phyloP scores from a whole-genome alignment of 768 basidiomycete species.

The Mycena leptocephala region DNA sequence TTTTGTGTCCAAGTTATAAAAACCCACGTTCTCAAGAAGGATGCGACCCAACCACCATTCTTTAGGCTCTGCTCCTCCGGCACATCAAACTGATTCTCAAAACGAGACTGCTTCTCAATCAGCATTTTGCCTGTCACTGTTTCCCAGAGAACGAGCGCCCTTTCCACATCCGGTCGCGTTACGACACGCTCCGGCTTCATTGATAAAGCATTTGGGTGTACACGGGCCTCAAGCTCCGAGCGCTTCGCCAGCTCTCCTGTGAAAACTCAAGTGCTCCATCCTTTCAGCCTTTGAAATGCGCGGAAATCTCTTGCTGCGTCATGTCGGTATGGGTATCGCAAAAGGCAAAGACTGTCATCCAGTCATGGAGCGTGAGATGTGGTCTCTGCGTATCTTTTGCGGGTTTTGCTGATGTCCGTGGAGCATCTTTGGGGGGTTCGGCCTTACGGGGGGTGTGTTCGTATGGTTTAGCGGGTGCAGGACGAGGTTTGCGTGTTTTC shows the following conservation, averaged over 20 bases:
- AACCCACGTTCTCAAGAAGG: conserved; percentile 37
- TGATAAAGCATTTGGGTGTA: conserved; percentile 45
- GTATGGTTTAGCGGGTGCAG: too few relatives aligned
- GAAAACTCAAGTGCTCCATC: conserved; percentile 38
- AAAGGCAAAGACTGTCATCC: conserved; percentile 42
- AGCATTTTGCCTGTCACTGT: conserved; percentile 46
- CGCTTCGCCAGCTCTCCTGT: conserved; percentile 34
- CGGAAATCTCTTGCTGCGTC: conserved; percentile 38
- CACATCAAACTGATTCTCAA: conserved; percentile 46
- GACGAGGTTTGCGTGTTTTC: too few relatives aligned
- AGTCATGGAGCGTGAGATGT: conserved; percentile 44
- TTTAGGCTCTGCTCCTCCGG: conserved; percentile 43
- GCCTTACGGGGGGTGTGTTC: too few relatives aligned
- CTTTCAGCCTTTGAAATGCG: conserved; percentile 14
- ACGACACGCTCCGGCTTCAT: conserved; percentile 49
- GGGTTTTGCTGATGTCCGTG: conserved; percentile 31
- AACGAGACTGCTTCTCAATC: conserved; percentile 37
- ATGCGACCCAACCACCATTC: conserved; percentile 41
- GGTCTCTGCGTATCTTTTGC: background rate
- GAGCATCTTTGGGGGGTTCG: background rate
- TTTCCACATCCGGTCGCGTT: conserved; percentile 53
- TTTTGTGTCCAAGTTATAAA: background rate
- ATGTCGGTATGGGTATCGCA: conserved; percentile 38
- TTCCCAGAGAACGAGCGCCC: conserved; percentile 50
- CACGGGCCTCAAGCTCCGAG: conserved; percentile 20